phyloP scores from a whole-genome alignment of 495 filamentous ascomycete species.

The Lophium mytilinum region DNA sequence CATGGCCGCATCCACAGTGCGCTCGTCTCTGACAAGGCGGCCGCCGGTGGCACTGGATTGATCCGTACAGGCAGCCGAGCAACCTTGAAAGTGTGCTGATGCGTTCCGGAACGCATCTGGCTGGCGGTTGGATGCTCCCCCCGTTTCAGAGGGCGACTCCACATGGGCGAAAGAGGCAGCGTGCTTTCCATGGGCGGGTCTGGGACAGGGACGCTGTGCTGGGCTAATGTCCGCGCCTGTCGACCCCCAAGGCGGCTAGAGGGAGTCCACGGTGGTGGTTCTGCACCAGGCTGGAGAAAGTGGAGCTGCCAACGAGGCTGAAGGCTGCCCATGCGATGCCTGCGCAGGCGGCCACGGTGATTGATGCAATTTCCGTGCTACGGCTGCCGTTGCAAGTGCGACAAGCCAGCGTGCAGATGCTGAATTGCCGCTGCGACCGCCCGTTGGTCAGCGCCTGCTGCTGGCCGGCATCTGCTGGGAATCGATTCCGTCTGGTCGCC shows the following conservation, averaged over 20 bases:
- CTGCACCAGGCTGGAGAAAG: conserved; percentile 6
- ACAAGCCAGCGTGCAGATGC: conserved; percentile 5
- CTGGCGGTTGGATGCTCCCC: neutral
- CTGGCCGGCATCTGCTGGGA: conserved; percentile 1
- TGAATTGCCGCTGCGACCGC: conserved; percentile 6
- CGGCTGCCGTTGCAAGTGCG: conserved; percentile 21
- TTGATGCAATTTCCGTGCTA: conserved; percentile 24
- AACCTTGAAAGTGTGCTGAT: too few relatives aligned
- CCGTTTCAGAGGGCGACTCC: conserved; percentile 22
- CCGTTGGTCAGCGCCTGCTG: neutral
- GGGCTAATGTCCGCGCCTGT: neutral
- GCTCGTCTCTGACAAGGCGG: too few relatives aligned
- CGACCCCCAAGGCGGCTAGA: conserved; percentile 7
- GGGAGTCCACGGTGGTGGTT: conserved; percentile 17
- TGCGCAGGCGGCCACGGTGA: conserved; percentile 8
- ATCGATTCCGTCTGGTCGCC: too few relatives aligned
- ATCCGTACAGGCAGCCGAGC: too few relatives aligned
- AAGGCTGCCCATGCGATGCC: neutral
- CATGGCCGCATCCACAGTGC: too few relatives aligned
- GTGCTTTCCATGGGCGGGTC: conserved; percentile 14
- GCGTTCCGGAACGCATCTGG: too few relatives aligned
- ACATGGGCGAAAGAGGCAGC: neutral
- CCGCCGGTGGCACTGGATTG: too few relatives aligned
- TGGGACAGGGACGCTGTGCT: neutral
- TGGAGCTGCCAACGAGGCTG: conserved; percentile 13